Base-by-base conservation (phyloP, 305 asterid species). In the Salvia sclarea region DNA sequence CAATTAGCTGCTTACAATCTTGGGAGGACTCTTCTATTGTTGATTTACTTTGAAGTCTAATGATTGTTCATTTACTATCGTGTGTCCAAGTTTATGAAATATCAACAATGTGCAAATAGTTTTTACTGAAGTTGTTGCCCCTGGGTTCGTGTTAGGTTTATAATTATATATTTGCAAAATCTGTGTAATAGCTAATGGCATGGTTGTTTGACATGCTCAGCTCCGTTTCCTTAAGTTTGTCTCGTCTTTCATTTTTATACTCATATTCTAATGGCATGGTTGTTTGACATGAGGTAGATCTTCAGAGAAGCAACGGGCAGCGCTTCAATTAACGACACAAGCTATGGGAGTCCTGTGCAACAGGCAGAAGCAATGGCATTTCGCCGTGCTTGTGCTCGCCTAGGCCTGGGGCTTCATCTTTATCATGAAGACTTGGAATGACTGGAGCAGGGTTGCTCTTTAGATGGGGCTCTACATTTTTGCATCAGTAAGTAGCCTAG, bases 311-410 rank as follows among this genome's bases (percentile, higher is more conserved):
- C 97, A 44, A 88, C 89, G 3, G 96, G 98, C 57, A 92, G 86
- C 31, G 89, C 95, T 74, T 68, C 82, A 59, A 62, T 80, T 11
- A 79, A 76, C 14, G 96, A 86, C 24, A 56, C 75, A 20, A 83
- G 90, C 61, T 89, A 76, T 38, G 91, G 95, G 35, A 86, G 86
- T 68, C 83, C 93, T 1, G 82, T 88, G 83, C 96, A 90, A 81
- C 88, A 85, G 80, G 98, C 97, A 54, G 98, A 90, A 75, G 88
- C 89, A 59, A 92, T 88, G 97, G 96, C 98, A 61, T 90, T 92
- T 82, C 95, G 98, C 24, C 76, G 96, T 59, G 98, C 97, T 75
- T 92, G 97, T 75, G 95, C 98, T 72, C 91, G 95, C 41, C 81
- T 90, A 45, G 98, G 98, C 31, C 82, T 90, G 50, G 98, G 98